Evolutionary conservation across 805 yeast species (phyloP).

Genomic region (Myxozyma mucilagina): DNA sequence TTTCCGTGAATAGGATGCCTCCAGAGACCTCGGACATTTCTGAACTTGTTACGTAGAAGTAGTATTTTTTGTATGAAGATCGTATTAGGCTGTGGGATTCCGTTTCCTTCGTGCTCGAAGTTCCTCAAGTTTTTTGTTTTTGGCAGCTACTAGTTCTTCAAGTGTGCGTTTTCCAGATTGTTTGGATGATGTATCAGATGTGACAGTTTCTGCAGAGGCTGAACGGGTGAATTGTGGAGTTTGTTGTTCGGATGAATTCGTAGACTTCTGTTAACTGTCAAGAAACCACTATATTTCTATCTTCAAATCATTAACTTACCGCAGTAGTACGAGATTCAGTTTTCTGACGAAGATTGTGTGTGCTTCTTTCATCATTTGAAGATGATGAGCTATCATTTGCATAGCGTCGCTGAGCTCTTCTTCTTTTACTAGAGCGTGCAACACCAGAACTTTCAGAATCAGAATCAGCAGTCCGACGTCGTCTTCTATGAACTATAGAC

Average conservation of each 20-base stretch:
- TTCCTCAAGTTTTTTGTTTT: not conserved
- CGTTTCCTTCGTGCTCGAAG: not conserved
- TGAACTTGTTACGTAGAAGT: not conserved
- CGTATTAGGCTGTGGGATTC: not conserved
- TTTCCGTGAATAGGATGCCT: slow-evolving; percentile 29
- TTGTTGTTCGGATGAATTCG: no score
- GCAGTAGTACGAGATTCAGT: no score
- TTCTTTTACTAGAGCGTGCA: not conserved
- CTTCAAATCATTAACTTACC: no score
- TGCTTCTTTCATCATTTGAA: no score
- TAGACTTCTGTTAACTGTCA: no score
- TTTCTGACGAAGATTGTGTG: no score
- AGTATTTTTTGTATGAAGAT: not conserved
- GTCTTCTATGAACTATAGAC: not conserved
- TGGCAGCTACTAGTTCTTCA: slow-evolving; percentile 6
- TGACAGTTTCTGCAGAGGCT: not conserved
- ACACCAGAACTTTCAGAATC: not conserved
- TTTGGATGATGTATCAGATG: not conserved
- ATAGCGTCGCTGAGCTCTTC: not conserved
- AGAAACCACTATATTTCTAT: no score
- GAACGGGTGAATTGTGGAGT: no score
- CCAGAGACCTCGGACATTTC: slow-evolving; percentile 33
- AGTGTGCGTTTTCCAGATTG: not conserved
- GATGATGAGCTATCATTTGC: not conserved
- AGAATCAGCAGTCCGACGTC: not conserved